phyloP scores from a whole-genome alignment of 164 flowering plant species.

The Stephania yunnanensis region DNA sequence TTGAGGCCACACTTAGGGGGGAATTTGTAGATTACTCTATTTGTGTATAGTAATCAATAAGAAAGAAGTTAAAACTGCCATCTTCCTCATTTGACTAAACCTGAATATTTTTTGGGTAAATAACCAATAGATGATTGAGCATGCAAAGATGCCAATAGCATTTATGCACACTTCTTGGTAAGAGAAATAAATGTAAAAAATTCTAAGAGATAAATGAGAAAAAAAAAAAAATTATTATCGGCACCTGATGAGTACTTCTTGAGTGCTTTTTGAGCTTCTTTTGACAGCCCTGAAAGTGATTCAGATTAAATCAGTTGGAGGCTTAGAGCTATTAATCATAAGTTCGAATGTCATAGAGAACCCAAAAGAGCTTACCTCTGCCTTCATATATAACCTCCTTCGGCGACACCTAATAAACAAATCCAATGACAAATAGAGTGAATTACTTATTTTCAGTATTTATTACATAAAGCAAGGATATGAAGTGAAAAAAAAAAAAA shows the following conservation, averaged over 20 bases:
- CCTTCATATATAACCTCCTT: conserved; percentile 76
- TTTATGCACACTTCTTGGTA: too few species aligned
- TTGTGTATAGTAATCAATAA: too few species aligned
- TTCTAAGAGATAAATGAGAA: neutral
- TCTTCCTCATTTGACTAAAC: neutral
- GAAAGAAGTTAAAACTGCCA: neutral
- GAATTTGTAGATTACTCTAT: too few species aligned
- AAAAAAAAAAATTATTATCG: neutral
- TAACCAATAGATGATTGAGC: too few species aligned
- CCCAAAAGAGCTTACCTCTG: conserved; percentile 41
- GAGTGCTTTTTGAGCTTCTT: conserved; percentile 73
- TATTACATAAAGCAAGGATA: neutral
- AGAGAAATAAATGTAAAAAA: neutral
- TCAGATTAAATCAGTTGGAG: conserved; percentile 1
- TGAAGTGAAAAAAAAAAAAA: conserved; percentile 3
- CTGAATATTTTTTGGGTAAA: too few species aligned
- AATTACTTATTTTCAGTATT: neutral
- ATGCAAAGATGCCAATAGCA: too few species aligned
- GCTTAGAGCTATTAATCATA: neutral
- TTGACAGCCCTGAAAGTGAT: conserved; percentile 65
- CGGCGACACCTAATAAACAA: conserved; percentile 60
- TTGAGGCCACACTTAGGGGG: too few species aligned
- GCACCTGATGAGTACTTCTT: conserved; percentile 68
- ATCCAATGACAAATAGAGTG: conserved; percentile 4
- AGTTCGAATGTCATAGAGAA: neutral